Evolutionary conservation across 208 protist genomes (phyloP).

Genomic region (Leishmania braziliensis): DNA sequence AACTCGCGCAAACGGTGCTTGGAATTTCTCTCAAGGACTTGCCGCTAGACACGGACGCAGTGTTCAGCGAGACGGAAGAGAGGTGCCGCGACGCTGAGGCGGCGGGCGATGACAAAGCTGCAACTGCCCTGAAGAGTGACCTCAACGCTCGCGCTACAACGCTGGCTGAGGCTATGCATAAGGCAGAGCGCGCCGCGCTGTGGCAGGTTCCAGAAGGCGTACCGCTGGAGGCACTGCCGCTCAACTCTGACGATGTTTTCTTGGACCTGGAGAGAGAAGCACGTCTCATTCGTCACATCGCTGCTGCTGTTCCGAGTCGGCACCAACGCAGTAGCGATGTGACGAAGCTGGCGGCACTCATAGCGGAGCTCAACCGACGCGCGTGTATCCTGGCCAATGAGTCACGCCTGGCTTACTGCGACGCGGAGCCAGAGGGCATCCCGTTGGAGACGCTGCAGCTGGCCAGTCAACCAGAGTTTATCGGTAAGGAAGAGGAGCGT

Average conservation of each 20-base stretch:
- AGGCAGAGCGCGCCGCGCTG: slow-evolving; percentile 36
- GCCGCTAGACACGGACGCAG: slow-evolving; percentile 48
- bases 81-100: slow-evolving; percentile 45
- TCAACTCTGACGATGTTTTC: slow-evolving; percentile 55
- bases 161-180: slow-evolving; percentile 43
- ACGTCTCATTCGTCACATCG: slow-evolving; percentile 25
- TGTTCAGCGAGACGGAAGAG: slow-evolving; percentile 53
- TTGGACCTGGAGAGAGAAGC: slow-evolving; percentile 51
- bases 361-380: slow-evolving; percentile 58
- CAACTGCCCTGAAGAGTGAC: slow-evolving; percentile 20
- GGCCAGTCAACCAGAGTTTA: slow-evolving; percentile 6
- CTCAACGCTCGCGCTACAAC: slow-evolving; percentile 61
- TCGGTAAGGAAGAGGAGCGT: slow-evolving; percentile 26
- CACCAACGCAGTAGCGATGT: slow-evolving; percentile 24
- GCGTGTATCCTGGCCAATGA: slow-evolving; percentile 59
- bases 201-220: slow-evolving; percentile 52
- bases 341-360: slow-evolving; percentile 13
- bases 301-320: background rate
- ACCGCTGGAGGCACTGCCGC: slow-evolving; percentile 45
- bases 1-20: slow-evolving; percentile 52
- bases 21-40: slow-evolving; percentile 57
- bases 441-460: slow-evolving; percentile 38
- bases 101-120: slow-evolving; percentile 14
- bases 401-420: slow-evolving; percentile 51
- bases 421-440: slow-evolving; percentile 54